Evolutionary conservation across 495 filamentous ascomycete genomes (phyloP), one percentile per base, ranked within the genome.

Genomic region (Hypoxylon cercidicola): DNA sequence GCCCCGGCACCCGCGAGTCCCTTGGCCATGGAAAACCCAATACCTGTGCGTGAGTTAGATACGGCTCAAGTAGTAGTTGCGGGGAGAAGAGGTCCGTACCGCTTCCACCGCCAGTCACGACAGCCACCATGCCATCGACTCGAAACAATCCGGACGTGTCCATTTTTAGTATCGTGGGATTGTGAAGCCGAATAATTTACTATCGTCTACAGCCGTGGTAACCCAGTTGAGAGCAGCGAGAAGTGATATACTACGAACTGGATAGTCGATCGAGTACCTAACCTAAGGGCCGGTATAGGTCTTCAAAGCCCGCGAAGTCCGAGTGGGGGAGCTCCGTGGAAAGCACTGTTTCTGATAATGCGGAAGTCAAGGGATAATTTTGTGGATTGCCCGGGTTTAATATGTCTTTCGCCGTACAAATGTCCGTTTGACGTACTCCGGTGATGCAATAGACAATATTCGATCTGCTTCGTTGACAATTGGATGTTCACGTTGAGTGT

Each of bases 51-150:
- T 23, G 0, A 15, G 15, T 53, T 21, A 58, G 32, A 44, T 13
- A 9, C 5, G 11, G 11, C 4, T 16, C 1, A 4, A 40, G 15
- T 37, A 23, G 15, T 18, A 25, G 2, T 32, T 2, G 30, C 3
- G 35, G 16, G 12, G 20, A 12, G 9, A 19, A 9, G 8, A n/a
- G n/a, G n/a, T n/a, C 16, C 48, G 6, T 69, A 84, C 86, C 87
- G 51, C 76, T 81, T 13, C 85, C 86, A 35, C 85, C 85, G 21
- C 87, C 86, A 2, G 87, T 89, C 37, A 89, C 76, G 11, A 87
- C 83, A 30, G 84, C 85, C 0, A 90, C 82, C 28, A 88, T 74
- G 50, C 85, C 85, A 32, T 87, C 78, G 21, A 88, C 84, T 41
- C 76, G 72, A 76, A 87, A 86, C 8, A 89, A 69, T 39, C 48